Evolutionary conservation across 2,329 filamentous ascomycete genomes (phyloP), one percentile per base, ranked within the genome.

Genomic region (Trichophyton equinum): DNA sequence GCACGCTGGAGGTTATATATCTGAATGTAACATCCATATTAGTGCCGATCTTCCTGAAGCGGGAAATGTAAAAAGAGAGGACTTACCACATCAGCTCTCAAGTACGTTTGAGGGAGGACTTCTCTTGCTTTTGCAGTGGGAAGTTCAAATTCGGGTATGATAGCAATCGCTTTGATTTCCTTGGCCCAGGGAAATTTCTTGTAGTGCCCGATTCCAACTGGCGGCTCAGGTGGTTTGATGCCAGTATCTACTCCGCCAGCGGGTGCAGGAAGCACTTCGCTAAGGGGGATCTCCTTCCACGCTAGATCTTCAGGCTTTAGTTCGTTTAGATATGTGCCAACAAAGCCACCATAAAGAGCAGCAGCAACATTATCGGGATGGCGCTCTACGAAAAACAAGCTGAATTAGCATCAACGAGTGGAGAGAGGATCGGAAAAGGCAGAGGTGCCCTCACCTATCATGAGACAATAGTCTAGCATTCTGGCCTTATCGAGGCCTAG

Each of bases 361-460:
- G 94, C 94, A 62, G 91, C 94, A 58, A 99, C 90, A 71, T 96
- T 96, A 76, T 96, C 91, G 9, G 91, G 91, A 74, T 96, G 91
- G 65, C 90, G 85, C 75, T 96, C 72, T 74, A 67, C 55, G 27
- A 36, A 6, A 46, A 46, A 38, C 33, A 38, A 15, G n/a, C 11
- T 55, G 11, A 44, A 60, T 62, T 18, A 66, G 53, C 9, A 30
- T 44, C 33, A 18, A 38, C 36, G 11, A 15, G 20, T 58, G 36
- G 36, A 27, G 7, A n/a, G 20, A 47, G 33, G 20, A 44, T 58
- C 2, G 9, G 33, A 47, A 55, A 33, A 55, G 9, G 61, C 33
- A 20, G 30, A 36, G 55, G 27, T 18, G 27, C 20, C 47, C 59
- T 66, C 74, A 87, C 86, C 89, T 74, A 96, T 95, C 94, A 99